phyloP scores from a whole-genome alignment of 257 asterid genomes.

The Capsicum chinense region DNA sequence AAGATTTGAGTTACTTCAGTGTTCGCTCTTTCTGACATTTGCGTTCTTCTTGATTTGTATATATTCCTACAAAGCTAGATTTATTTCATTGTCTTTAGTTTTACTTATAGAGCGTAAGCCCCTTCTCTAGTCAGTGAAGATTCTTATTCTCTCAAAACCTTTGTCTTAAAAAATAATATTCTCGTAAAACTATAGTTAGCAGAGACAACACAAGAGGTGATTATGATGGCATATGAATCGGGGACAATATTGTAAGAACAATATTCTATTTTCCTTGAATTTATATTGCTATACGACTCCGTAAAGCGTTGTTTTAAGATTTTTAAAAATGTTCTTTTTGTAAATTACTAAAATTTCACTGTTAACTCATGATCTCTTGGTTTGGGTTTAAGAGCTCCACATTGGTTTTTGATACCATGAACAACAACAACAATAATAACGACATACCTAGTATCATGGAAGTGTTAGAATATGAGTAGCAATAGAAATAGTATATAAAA shows the following conservation, averaged over 20 bases:
- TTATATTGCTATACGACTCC: neutral
- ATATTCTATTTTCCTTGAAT: neutral
- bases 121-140: neutral
- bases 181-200: neutral
- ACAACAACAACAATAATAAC: too few relatives aligned
- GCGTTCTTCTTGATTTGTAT: conserved; percentile 8
- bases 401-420: neutral
- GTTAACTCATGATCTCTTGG: conserved; percentile 14
- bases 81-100: too few relatives aligned
- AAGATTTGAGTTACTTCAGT: conserved; percentile 9
- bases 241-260: neutral
- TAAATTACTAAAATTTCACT: conserved; percentile 2
- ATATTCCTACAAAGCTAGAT: neutral
- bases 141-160: neutral
- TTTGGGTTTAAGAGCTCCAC: neutral
- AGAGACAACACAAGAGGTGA: neutral
- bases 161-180: neutral
- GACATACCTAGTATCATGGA: too few relatives aligned
- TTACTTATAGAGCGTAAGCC: neutral
- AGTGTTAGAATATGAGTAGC: too few relatives aligned
- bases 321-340: neutral
- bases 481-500: too few relatives aligned
- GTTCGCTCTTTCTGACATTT: neutral
- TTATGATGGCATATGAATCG: neutral
- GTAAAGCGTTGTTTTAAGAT: too few relatives aligned